Conservation (phyloP, 1,284 basidiomycete genomes). For the Neolentinus lepideus region DNA sequence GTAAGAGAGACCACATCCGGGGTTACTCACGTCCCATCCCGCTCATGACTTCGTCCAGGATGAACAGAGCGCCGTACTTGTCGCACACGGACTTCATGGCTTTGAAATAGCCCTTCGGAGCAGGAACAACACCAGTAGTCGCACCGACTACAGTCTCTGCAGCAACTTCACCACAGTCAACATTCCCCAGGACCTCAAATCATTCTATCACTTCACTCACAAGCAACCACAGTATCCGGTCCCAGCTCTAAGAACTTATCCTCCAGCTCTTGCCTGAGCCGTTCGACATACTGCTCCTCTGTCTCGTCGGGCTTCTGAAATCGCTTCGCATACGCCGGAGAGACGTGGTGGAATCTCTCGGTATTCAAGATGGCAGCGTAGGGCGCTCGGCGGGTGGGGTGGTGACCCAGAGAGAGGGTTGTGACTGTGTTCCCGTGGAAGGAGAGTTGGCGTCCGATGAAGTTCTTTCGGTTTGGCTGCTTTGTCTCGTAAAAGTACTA, state of each 20-base stretch:
- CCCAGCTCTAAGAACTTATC: constrained; percentile 78
- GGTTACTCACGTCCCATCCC: constrained; percentile 71
- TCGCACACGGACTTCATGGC: constrained; percentile 85
- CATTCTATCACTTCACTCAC: constrained; percentile 29
- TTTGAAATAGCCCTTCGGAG: constrained; percentile 76
- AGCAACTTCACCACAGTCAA: constrained; percentile 45
- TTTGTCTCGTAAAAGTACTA: constrained; percentile 67
- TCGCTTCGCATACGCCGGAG: constrained; percentile 79
- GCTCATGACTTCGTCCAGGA: constrained; percentile 83
- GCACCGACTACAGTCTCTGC: constrained; percentile 84
- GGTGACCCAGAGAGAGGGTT: constrained; percentile 59
- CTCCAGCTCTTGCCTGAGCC: constrained; percentile 73
- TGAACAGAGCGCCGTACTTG: constrained; percentile 80
- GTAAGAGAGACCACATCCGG: too few relatives aligned
- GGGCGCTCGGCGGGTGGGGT: constrained; percentile 58
- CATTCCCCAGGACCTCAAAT: not conserved
- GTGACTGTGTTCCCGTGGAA: constrained; percentile 82
- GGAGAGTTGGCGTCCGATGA: constrained; percentile 73
- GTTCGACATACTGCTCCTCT: constrained; percentile 71
- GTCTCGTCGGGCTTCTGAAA: constrained; percentile 64
- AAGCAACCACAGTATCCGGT: constrained; percentile 73
- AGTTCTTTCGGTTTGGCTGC: constrained; percentile 64
- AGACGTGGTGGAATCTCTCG: constrained; percentile 71
- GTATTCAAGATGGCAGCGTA: constrained; percentile 59
- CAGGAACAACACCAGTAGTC: constrained; percentile 65